Evolutionary conservation across 1,284 basidiomycete genomes (phyloP).

Genomic region (Omphalotus olearius): DNA sequence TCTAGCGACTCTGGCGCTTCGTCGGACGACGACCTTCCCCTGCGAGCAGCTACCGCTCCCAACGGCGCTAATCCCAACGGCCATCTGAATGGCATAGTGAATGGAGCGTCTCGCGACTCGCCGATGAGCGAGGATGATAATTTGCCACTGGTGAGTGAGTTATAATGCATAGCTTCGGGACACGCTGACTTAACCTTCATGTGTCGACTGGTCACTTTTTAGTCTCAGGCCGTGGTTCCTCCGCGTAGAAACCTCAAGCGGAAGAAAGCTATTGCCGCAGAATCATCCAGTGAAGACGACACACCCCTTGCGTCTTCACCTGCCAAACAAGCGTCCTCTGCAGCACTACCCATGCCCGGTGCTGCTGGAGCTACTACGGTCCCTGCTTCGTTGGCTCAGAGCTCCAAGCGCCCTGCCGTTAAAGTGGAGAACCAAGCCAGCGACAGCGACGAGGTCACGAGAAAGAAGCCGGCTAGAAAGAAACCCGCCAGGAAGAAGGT

Average conservation of each 20-base stretch:
- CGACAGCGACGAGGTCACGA: slow-evolving; percentile 25
- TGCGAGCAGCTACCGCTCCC: slow-evolving; percentile 38
- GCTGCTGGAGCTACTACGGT: slow-evolving; percentile 35
- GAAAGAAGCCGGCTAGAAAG: slow-evolving; percentile 37
- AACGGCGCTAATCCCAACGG: slow-evolving; percentile 27
- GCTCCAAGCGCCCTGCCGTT: slow-evolving; percentile 25
- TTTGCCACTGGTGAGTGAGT: slow-evolving; percentile 58
- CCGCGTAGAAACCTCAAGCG: slow-evolving; percentile 49
- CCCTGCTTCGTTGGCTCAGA: slow-evolving; percentile 32
- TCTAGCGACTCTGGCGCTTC: slow-evolving; percentile 44
- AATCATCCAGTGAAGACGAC: slow-evolving; percentile 66
- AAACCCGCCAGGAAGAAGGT: slow-evolving; percentile 62
- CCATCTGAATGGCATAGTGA: slow-evolving; percentile 24
- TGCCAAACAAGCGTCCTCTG: slow-evolving; percentile 42
- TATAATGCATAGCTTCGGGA: slow-evolving; percentile 11
- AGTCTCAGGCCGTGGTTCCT: slow-evolving; percentile 42
- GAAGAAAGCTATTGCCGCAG: slow-evolving; percentile 46
- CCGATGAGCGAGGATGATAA: slow-evolving; percentile 66
- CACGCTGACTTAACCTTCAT: slow-evolving; percentile 19
- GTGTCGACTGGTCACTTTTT: slow-evolving; percentile 43
- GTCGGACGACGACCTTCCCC: slow-evolving; percentile 67
- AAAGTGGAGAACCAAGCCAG: slow-evolving; percentile 23
- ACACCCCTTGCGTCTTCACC: slow-evolving; percentile 69
- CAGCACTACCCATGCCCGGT: slow-evolving; percentile 39
- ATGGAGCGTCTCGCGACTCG: slow-evolving; percentile 33